Base-by-base conservation (phyloP, 2,329 filamentous ascomycete species). In the Trichoderma cornu-damae region DNA sequence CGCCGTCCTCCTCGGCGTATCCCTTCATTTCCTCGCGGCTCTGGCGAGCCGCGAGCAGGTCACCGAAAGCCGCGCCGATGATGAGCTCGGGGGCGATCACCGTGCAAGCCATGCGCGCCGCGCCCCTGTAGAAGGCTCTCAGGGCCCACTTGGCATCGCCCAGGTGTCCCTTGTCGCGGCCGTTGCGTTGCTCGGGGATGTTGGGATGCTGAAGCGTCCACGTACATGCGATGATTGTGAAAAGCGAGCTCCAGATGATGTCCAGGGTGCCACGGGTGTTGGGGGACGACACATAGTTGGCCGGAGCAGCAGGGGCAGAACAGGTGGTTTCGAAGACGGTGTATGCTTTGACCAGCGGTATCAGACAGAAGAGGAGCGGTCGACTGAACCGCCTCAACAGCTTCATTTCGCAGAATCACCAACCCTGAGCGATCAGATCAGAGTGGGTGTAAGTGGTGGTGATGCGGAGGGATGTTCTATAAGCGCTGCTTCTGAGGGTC, bases 191-290 rank as follows among this genome's bases (percentile, higher is more conserved):
- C 2, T 14, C 2, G 0, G 51, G 51, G 2, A 46, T 3, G 11
- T 46, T 28, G 1, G 32, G 51, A 11, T 54, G 42, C 0, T 46
- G 40, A 1, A 54, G n/a, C 0, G 40, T 30, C 51, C 51, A 46
- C 0, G 40, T 38, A 4, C 51, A 54, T 2, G 40, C 51, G 1
- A 54, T 6, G 1, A 54, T 37, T 1, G 51, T 54, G 12, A 54
- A 54, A 1, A 54, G n/a, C 7, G 40, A 46, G 11, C 22, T 46
- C 51, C 51, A 54, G 4, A 54, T n/a, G 1, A 54, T 54, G 3
- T 46, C 8, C 4, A 46, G 40, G 9, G 51, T 54, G 1, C 51
- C 51, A 3, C 51, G 40, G 46, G 51, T 26, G 6, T 54, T 22
- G 2, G 51, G 51, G 1, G 42, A 16, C 1, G 51, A 46, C 0